Base-by-base conservation (phyloP, 768 basidiomycete genomes). In the Collybia sp. region DNA sequence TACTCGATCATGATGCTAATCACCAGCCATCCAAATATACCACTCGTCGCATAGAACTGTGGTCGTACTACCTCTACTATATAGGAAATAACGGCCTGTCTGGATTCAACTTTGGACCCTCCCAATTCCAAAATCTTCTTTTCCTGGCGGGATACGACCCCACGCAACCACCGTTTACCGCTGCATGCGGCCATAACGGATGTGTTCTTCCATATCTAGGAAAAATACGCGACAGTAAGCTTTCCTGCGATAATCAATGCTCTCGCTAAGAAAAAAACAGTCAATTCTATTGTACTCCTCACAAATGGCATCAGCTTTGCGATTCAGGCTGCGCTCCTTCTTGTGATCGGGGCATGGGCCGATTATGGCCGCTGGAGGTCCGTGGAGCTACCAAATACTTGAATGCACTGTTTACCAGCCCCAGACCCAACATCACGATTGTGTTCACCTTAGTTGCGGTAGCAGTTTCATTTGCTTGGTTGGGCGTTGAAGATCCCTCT, bases 361-460 rank as follows among this genome's bases (percentile, higher is more conserved):
- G 87, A 89, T 59, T 90, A 88, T 59, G 87, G 88, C n/a, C 64
- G 67, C 12, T 88, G 85, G 86, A 83, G 83, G 83, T 82, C 35
- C 36, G 42, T 16, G 8, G 12, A 15, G 20, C 19, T 30, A 44
- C 15, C 18, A 17, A 19, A 12, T 35, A 25, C 13, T 36, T 42
- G 6, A 2, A 12, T 20, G 42, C 17, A 34, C 43, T 25, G 17
- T 38, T 40, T 40, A 43, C 48, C 30, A 57, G 46, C 6, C 20
- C 51, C 30, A 79, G 85, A 57, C 87, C 87, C 2, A 85, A 86
- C 54, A 88, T 89, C 53, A 83, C 84, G 0, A 85, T 85, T 18
- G 76, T 82, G 45, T 88, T 87, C 57, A 88, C 86, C 1, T 30
- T 86, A 3, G 47, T 83, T 2, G 80, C 79, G 0, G 73, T 85